A percentile compares a stretch with the other conserved stretches of the same genome.
Evolutionary conservation across 495 filamentous ascomycete genomes (phyloP).

Genomic region (Aspergillus affinis): DNA sequence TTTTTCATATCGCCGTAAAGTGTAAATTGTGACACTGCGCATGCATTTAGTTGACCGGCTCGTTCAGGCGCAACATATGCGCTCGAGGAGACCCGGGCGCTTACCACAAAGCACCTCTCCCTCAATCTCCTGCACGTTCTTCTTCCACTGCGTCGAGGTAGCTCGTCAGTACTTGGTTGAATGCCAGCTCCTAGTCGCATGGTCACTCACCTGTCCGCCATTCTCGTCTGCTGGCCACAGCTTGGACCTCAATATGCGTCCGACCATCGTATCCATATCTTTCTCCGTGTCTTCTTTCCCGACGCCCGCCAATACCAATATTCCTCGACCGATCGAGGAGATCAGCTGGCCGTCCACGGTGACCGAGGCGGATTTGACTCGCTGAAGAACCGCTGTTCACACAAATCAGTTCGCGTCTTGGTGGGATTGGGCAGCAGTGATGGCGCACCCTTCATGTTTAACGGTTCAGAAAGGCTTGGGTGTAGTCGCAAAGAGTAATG

Average conservation of each 20-base stretch:
- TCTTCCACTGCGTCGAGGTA: conserved; percentile 70
- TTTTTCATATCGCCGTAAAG: conserved; percentile 90
- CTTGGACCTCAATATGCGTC: conserved; percentile 84
- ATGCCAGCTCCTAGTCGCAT: not conserved
- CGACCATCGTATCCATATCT: conserved; percentile 79
- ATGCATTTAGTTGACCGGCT: not conserved
- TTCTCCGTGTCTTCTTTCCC: conserved; percentile 87
- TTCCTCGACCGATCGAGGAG: conserved; percentile 83
- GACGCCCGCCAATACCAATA: conserved; percentile 89
- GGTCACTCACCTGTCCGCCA: conserved; percentile 28
- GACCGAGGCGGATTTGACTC: conserved; percentile 96
- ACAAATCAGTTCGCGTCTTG: conserved; percentile 4
- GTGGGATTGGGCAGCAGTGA: not conserved
- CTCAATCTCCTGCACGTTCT: conserved; percentile 77
- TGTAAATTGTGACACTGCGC: conserved; percentile 94
- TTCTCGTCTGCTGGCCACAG: conserved; percentile 76
- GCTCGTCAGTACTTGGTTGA: not conserved
- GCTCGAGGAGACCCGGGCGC: conserved; percentile 17
- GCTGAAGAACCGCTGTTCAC: conserved; percentile 79
- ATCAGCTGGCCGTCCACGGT: conserved; percentile 90
- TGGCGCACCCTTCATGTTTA: conserved; percentile 23
- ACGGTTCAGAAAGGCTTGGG: not conserved
- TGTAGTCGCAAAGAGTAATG: not conserved
- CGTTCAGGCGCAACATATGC: not conserved
- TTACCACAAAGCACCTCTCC: conserved; percentile 90